Base-by-base conservation (phyloP, 495 filamentous ascomycete species). In the Hypomontagnella monticulosa region DNA sequence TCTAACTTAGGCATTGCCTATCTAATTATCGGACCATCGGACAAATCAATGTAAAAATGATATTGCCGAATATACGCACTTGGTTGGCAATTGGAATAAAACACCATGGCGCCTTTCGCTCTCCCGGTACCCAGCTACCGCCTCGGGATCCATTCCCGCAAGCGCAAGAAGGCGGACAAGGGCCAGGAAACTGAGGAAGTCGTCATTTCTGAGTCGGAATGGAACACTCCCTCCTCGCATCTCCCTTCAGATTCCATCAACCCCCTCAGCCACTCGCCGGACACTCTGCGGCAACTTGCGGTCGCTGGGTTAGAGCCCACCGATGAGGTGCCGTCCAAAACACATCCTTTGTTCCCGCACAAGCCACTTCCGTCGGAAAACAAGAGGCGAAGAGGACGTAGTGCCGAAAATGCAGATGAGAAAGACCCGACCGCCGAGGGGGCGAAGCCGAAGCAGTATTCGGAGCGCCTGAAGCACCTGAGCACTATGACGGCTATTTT, bases 271-370 rank as follows among this genome's bases (percentile, higher is more conserved):
- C 75, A 81, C 74, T 34, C 72, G 4, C 78, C 78, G 0, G 55
- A 63, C 50, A 78, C 75, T 4, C 75, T 82, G 15, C 70, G 54
- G 5, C 79, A 82, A 46, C 72, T 82, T 41, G 59, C 69, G 27
- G 52, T 72, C 16, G 79, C 79, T 27, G 80, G 80, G n/a, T 63
- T 75, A 30, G 52, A 73, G 14, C 54, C 73, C 4, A 51, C 70
- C 12, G 61, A 71, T 10, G 77, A 74, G 11, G 58, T 79, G 30
- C 80, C 79, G 1, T 79, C 79, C 0, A 58, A 61, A 11, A 4
- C 55, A 5, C 51, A 77, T 52, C 78, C 73, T 0, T 59, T 67
- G n/a, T 82, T 82, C 43, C 80, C 80, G n/a, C 77, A 82, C 52
- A 75, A 73, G 34, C 71, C 71, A 4, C 44, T 73, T 32, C 72